Evolutionary conservation across 2,329 filamentous ascomycete species (phyloP).

Genomic region (Endocalyx cinctus): DNA sequence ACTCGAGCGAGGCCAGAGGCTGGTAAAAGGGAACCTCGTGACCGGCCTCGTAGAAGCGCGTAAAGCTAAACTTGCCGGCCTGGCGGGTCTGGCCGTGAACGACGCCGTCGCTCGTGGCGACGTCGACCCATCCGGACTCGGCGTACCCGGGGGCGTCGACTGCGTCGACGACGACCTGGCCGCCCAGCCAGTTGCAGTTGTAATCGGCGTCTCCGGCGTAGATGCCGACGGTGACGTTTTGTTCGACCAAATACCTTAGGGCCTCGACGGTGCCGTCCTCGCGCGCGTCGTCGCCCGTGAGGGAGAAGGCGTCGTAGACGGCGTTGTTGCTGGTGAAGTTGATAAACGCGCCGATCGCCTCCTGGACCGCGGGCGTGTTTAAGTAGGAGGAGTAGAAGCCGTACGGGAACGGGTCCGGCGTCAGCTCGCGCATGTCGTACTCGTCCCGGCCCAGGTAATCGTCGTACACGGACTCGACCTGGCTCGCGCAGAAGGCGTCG

Average conservation of each 20-base stretch:
- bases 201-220: constrained; percentile 29
- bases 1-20: constrained; percentile 41
- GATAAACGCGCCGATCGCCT: constrained; percentile 54
- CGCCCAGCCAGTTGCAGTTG: constrained; percentile 30
- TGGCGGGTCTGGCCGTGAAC: constrained; percentile 51
- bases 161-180: constrained; percentile 21
- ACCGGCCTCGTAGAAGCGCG: constrained; percentile 38
- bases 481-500: constrained; percentile 49
- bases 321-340: constrained; percentile 50
- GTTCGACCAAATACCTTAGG: constrained; percentile 16
- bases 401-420: constrained; percentile 54
- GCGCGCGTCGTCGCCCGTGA: constrained; percentile 44
- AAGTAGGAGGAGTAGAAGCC: constrained; percentile 52
- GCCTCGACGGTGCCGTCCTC: constrained; percentile 20
- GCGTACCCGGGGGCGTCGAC: constrained; percentile 37
- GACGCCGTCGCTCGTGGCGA: constrained; percentile 34
- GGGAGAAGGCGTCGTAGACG: constrained; percentile 51
- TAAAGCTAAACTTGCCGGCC: constrained; percentile 44
- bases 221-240: constrained; percentile 20
- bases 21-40: constrained; percentile 50
- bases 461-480: constrained; percentile 50
- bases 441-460: constrained; percentile 49
- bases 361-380: constrained; percentile 48
- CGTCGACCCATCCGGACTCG: constrained; percentile 42
- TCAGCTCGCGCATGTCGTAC: constrained; percentile 55